Percentiles rank a stretch among this genome's conserved stretches.
These are phyloP conservation scores for Stenocarpella maydis DNA, from an alignment of 2,329 filamentous ascomycete species.

Conservation along the genomic window DNA sequence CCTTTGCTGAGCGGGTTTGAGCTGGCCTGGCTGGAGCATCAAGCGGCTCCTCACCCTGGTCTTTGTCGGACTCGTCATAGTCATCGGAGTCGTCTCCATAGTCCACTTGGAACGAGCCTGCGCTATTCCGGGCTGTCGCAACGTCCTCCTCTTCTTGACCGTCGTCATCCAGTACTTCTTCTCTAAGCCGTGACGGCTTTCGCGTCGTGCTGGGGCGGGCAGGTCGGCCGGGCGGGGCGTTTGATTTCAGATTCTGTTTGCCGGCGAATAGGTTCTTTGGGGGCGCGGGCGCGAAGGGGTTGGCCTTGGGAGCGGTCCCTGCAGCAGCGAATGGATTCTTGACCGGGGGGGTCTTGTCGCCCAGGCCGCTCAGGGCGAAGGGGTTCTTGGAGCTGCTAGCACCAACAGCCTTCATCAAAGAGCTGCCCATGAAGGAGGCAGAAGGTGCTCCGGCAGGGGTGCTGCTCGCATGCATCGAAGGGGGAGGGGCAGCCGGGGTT, in stretches of 20 bases:
- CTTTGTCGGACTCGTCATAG: conserved; percentile 46
- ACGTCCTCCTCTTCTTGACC: conserved; percentile 49
- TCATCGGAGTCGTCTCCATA: conserved; percentile 51
- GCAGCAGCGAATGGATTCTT: conserved; percentile 31
- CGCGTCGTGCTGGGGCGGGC: conserved; percentile 50
- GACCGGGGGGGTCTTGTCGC: conserved; percentile 30
- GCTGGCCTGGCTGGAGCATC: conserved; percentile 40
- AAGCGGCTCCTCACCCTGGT: conserved; percentile 49
- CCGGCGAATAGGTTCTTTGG: conserved; percentile 51
- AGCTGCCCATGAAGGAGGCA: conserved; percentile 62
- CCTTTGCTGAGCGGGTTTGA: conserved; percentile 43
- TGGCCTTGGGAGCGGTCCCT: conserved; percentile 27
- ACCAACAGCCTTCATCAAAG: conserved; percentile 52
- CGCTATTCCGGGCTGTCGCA: conserved; percentile 42
- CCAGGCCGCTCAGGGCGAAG: conserved; percentile 31
- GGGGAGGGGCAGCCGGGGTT: conserved; percentile 61
- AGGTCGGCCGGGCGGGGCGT: conserved; percentile 58
- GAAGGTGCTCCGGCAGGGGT: conserved; percentile 65
- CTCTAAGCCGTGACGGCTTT: conserved; percentile 62
- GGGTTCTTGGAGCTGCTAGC: conserved; percentile 35
- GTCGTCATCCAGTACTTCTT: conserved; percentile 49
- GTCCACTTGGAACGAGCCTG: conserved; percentile 44
- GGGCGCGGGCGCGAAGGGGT: conserved; percentile 36
- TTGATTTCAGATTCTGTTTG: conserved; percentile 44
- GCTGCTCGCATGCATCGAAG: conserved; percentile 62